Percentiles rank a stretch among this genome's conserved stretches.
phyloP scores from a whole-genome alignment of 306 rosid species.

The Cucumis cinereus region DNA sequence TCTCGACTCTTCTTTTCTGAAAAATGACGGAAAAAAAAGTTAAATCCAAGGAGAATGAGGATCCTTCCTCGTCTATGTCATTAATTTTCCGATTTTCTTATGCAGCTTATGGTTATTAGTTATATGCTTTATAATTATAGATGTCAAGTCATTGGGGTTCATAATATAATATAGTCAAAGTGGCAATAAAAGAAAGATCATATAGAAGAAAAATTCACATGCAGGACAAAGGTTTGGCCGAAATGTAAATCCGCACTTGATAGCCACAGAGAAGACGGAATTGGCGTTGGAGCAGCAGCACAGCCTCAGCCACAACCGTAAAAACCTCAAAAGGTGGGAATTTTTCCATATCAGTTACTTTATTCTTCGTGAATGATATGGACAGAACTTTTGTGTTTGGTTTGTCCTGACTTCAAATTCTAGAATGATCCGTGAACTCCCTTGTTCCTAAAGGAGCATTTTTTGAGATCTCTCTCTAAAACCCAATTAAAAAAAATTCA shows the following conservation, averaged over 20 bases:
- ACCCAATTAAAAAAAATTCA: neutral
- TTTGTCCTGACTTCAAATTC: constrained; percentile 20
- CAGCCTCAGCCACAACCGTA: neutral
- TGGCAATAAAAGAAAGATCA: neutral
- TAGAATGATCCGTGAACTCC: constrained; percentile 55
- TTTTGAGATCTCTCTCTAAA: neutral
- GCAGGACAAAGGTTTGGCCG: neutral
- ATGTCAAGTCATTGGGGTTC: neutral
- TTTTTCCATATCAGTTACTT: neutral
- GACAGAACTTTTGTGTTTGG: constrained; percentile 2
- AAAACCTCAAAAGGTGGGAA: constrained; percentile 2
- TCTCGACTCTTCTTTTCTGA: neutral
- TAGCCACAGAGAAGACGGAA: neutral
- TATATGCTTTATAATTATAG: neutral
- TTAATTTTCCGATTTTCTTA: neutral
- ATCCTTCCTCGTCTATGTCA: neutral
- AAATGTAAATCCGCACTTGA: neutral
- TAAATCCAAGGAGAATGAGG: neutral
- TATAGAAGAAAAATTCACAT: constrained; percentile 2
- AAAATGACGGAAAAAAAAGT: neutral
- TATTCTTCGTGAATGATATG: constrained; percentile 8
- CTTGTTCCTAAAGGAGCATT: neutral
- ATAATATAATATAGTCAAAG: neutral
- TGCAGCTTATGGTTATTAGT: neutral
- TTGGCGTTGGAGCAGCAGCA: neutral